These are phyloP conservation scores for Emergomyces orientalis DNA, from an alignment of 2,329 filamentous ascomycete species.

Conservation along the genomic window DNA sequence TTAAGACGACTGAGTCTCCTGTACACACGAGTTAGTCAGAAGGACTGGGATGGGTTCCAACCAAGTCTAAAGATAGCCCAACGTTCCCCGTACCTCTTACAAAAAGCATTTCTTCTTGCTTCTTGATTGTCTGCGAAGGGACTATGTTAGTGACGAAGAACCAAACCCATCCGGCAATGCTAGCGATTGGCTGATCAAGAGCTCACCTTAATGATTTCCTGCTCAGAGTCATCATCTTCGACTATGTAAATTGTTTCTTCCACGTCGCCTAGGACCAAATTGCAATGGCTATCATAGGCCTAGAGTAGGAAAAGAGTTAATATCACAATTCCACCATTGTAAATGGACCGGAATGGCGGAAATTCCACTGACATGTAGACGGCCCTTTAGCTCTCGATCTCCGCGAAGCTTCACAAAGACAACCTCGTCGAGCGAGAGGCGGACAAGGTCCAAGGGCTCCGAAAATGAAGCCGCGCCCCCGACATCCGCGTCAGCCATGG, in stretches of 20 bases:
- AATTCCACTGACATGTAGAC: slow-evolving; percentile 65
- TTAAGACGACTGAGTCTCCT: slow-evolving; percentile 66
- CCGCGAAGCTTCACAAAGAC: slow-evolving; percentile 96
- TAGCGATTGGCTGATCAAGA: not conserved
- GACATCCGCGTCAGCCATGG: slow-evolving; percentile 70
- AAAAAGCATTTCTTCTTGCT: slow-evolving; percentile 98
- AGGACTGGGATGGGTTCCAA: slow-evolving; percentile 15
- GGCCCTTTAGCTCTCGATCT: slow-evolving; percentile 88
- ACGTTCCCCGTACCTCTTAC: slow-evolving; percentile 64
- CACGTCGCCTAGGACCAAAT: slow-evolving; percentile 88
- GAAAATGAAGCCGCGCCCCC: slow-evolving; percentile 60
- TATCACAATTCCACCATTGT: not conserved
- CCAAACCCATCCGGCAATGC: not conserved
- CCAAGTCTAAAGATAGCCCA: not conserved
- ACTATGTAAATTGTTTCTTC: slow-evolving; percentile 94
- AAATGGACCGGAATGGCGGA: not conserved
- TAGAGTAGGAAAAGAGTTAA: slow-evolving; percentile 32
- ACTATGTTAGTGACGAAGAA: not conserved
- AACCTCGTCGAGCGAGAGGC: slow-evolving; percentile 85
- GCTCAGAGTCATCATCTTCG: slow-evolving; percentile 74
- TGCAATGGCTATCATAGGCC: slow-evolving; percentile 99
- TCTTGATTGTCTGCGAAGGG: slow-evolving; percentile 67
- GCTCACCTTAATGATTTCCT: slow-evolving; percentile 60
- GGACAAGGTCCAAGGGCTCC: slow-evolving; percentile 91
- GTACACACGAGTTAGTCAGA: slow-evolving; percentile 18